phyloP scores from a whole-genome alignment of 2,329 filamentous ascomycete genomes.

The Ambrosiella cleistominuta region DNA sequence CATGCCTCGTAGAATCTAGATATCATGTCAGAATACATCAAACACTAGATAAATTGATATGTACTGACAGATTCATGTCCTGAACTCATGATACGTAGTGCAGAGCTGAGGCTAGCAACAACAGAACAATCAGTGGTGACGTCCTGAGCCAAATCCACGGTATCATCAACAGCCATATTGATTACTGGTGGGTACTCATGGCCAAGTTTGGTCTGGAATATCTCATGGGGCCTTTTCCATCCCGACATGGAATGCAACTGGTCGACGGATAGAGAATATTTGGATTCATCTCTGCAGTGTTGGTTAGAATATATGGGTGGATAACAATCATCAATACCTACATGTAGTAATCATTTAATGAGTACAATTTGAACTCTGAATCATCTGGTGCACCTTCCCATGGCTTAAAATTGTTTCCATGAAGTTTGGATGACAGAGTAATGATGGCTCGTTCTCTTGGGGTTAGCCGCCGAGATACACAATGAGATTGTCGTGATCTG shows the following conservation, averaged over 20 bases:
- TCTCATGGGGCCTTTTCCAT: conserved; percentile 62
- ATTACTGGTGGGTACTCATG: conserved; percentile 25
- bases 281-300: conserved; percentile 43
- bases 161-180: conserved; percentile 41
- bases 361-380: conserved; percentile 40
- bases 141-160: conserved; percentile 81
- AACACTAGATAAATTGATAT: neutral
- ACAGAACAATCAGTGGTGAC: conserved; percentile 94
- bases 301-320: neutral
- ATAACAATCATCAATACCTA: neutral
- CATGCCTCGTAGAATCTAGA: conserved; percentile 49
- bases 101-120: conserved; percentile 82
- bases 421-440: conserved; percentile 58
- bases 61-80: conserved; percentile 47
- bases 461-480: conserved; percentile 37
- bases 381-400: conserved; percentile 52
- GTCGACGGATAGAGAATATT: conserved; percentile 53
- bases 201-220: conserved; percentile 5
- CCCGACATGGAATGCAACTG: conserved; percentile 63
- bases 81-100: conserved; percentile 49
- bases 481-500: neutral
- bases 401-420: conserved; percentile 68
- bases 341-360: neutral
- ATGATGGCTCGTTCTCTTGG: conserved; percentile 61
- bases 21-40: neutral